Base-by-base conservation (phyloP, 1,139 yeast species). In the Ashbya aceris region DNA sequence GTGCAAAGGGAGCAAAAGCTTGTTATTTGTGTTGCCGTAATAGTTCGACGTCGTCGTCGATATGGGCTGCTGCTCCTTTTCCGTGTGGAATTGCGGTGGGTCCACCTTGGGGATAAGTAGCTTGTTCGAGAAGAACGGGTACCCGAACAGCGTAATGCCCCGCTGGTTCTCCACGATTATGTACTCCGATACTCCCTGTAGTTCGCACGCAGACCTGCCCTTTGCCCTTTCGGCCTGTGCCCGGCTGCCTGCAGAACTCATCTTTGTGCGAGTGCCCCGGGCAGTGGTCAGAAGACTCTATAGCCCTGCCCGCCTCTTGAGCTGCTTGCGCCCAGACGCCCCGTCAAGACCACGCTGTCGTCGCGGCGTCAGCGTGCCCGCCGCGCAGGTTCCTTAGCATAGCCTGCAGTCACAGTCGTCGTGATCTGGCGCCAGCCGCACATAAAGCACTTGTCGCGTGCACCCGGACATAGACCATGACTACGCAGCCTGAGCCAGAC, bases 141-240 rank as follows among this genome's bases (percentile, higher is more conserved):
- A 67, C 1, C 82, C 83, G 51, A 76, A 69, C 2, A 75, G 37
- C 39, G 69, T 71, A 45, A 71, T 42, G 0, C 82, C 83, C 17
- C 83, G 60, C 58, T 77, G 77, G 52, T 74, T 74, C 50, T 76
- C 80, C 2, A 75, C 59, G 1, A 76, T 52, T 13, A 71, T 55
- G 37, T 76, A 77, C 17, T 49, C 37, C 9, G 27, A 17, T n/a
- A 34, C 14, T 3, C 37, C n/a, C 37, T 20, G n/a, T 10, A 9
- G 17, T 5, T 29, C 37, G n/a, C 11, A n/a, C 11, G 9, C 20
- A 3, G 29, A n/a, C 37, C 14, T 29, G 20, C 27, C 27, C 11
- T 17, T 34, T 29, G 14, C 10, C 37, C n/a, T 34, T 34, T 23
- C 37, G 29, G 27, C 37, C 27, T 34, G 37, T 23, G n/a, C 11